Evolutionary conservation across 2,329 filamentous ascomycete genomes (phyloP).

Genomic region (Aspergillus sp.): DNA sequence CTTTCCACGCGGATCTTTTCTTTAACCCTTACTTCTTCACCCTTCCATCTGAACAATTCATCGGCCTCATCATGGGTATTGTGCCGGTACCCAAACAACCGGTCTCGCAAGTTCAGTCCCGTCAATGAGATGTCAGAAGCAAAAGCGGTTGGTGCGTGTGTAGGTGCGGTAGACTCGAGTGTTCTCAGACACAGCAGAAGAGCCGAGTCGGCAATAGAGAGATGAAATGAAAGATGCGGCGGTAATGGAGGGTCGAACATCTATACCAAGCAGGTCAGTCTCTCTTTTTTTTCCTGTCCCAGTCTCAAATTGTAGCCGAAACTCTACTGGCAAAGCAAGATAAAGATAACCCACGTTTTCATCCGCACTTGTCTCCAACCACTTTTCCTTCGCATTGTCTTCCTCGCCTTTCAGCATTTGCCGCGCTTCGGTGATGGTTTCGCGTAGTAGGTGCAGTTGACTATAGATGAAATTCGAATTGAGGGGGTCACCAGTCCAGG

Average conservation of each 20-base stretch:
- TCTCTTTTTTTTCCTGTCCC: not conserved
- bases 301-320: not conserved
- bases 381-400: conserved; percentile 43
- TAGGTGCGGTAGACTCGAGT: conserved; percentile 55
- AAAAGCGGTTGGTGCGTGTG: conserved; percentile 56
- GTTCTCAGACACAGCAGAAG: conserved; percentile 63
- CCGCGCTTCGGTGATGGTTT: conserved; percentile 55
- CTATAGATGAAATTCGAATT: conserved; percentile 51
- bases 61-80: conserved; percentile 74
- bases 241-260: conserved; percentile 57
- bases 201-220: conserved; percentile 61
- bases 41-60: conserved; percentile 60
- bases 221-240: conserved; percentile 61
- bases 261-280: conserved; percentile 16
- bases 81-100: conserved; percentile 43
- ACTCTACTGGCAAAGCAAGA: conserved; percentile 1
- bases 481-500: conserved; percentile 60
- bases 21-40: conserved; percentile 69
- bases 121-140: conserved; percentile 57
- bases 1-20: conserved; percentile 87
- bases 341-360: conserved; percentile 45
- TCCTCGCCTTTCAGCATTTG: conserved; percentile 49
- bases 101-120: conserved; percentile 51
- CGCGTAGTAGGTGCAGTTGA: conserved; percentile 51
- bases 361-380: conserved; percentile 49